Evolutionary conservation across 169 alveolate genomes (phyloP).

Genomic region (Babesia sp.): DNA sequence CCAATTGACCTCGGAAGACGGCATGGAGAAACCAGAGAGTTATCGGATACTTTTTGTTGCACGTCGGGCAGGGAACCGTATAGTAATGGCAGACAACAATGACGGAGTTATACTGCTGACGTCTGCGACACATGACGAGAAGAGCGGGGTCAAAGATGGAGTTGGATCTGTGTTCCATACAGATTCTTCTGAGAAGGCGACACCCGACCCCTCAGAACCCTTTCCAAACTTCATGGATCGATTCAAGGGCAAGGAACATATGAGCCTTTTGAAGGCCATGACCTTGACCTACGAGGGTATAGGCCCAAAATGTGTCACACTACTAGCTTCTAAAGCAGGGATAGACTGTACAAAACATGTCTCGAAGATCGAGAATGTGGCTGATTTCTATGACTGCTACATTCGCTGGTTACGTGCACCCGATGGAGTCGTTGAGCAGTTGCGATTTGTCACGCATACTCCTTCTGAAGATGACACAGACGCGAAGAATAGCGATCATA

Average conservation of each 20-base stretch:
- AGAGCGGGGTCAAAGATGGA: constrained; percentile 35
- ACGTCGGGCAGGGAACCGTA: constrained; percentile 16
- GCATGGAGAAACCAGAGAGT: not conserved
- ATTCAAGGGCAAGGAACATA: constrained; percentile 36
- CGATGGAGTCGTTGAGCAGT: not conserved
- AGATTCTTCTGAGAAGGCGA: constrained; percentile 2
- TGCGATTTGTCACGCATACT: not conserved
- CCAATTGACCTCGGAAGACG: not conserved
- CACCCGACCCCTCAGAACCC: constrained; percentile 37
- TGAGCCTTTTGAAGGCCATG: constrained; percentile 54
- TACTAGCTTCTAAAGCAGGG: constrained; percentile 17
- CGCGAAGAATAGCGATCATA: not conserved
- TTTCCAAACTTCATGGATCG: constrained; percentile 12
- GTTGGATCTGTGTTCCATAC: constrained; percentile 37
- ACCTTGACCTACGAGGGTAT: constrained; percentile 51
- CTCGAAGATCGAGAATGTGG: constrained; percentile 37
- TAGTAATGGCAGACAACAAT: constrained; percentile 31
- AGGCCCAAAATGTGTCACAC: constrained; percentile 14
- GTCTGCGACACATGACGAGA: constrained; percentile 33
- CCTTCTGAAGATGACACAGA: not conserved
- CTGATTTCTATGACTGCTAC: constrained; percentile 29
- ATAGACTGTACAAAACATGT: constrained; percentile 27
- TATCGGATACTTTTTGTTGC: constrained; percentile 20
- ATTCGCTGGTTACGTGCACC: constrained; percentile 17
- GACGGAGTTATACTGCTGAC: constrained; percentile 30